These are phyloP conservation scores for Angomonas ambiguus DNA, from an alignment of 208 protist species.

Conservation along the genomic window DNA sequence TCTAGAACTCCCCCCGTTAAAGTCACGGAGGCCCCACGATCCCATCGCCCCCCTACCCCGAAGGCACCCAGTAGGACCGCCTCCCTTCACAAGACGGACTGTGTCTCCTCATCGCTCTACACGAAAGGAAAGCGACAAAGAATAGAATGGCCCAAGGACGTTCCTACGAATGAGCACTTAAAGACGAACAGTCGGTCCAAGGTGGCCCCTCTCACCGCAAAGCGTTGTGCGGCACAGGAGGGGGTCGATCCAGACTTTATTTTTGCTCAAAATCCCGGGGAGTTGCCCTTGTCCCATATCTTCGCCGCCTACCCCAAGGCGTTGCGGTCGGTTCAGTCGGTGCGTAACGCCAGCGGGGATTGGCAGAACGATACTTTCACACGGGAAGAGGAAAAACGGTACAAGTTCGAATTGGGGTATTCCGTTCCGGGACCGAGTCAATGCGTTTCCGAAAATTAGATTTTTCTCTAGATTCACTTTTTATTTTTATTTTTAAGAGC, in stretches of 20 bases:
- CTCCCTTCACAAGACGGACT: background rate
- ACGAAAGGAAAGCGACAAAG: conserved; percentile 20
- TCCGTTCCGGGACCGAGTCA: conserved; percentile 56
- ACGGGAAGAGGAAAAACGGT: conserved; percentile 65
- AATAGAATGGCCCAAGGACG: conserved; percentile 72
- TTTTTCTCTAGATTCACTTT: conserved; percentile 6
- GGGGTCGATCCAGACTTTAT: conserved; percentile 80
- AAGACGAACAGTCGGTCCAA: conserved; percentile 83
- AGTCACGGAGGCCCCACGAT: conserved; percentile 10
- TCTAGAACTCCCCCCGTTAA: conserved; percentile 20
- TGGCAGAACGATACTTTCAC: conserved; percentile 83
- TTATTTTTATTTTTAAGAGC: background rate
- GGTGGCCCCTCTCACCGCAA: conserved; percentile 65
- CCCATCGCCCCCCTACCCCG: conserved; percentile 31
- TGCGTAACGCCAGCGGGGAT: conserved; percentile 77
- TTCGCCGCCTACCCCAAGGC: conserved; percentile 74
- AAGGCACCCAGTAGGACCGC: conserved; percentile 13
- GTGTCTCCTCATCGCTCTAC: conserved; percentile 7
- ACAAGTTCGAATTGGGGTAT: conserved; percentile 79
- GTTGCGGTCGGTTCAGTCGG: conserved; percentile 48
- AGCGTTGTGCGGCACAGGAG: conserved; percentile 70
- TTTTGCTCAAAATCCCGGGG: conserved; percentile 69
- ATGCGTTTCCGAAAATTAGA: conserved; percentile 21
- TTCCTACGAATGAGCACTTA: conserved; percentile 69
- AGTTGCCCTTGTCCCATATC: conserved; percentile 69